Percentiles rank a stretch among this genome's conserved stretches.
Evolutionary conservation across 1,284 basidiomycete species (phyloP).

Genomic region (Cronartium quercuum): DNA sequence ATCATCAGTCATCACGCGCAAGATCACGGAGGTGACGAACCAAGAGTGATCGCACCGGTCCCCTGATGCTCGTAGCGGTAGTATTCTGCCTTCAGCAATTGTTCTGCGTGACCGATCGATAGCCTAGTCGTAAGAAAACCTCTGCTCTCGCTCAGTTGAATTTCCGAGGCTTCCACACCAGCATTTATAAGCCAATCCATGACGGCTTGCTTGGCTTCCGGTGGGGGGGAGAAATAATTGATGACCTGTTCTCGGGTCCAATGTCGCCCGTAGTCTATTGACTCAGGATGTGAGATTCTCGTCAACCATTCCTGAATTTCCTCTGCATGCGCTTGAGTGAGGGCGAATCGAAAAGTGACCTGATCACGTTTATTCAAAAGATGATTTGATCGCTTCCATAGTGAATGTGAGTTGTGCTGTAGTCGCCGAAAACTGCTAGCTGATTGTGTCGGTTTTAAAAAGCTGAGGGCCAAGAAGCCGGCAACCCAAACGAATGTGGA

Average conservation of each 20-base stretch:
- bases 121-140: slow-evolving; percentile 64
- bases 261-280: slow-evolving; percentile 62
- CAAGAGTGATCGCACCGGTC: slow-evolving; percentile 41
- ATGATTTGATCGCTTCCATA: no score
- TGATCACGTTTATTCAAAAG: no score
- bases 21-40: slow-evolving; percentile 47
- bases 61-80: slow-evolving; percentile 58
- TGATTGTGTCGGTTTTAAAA: no score
- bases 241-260: slow-evolving; percentile 62
- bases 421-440: no score
- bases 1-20: slow-evolving; percentile 51
- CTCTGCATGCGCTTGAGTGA: slow-evolving; percentile 60
- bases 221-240: slow-evolving; percentile 57
- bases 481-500: no score
- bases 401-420: no score
- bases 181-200: slow-evolving; percentile 59
- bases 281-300: slow-evolving; percentile 62
- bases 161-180: background rate
- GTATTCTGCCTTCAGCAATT: slow-evolving; percentile 64
- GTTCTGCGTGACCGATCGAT: slow-evolving; percentile 60
- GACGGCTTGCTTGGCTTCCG: slow-evolving; percentile 56
- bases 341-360: slow-evolving; percentile 56
- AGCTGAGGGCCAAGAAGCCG: no score
- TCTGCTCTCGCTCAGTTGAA: slow-evolving; percentile 57
- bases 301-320: slow-evolving; percentile 59